Evolutionary conservation across 2,329 filamentous ascomycete species (phyloP).

Genomic region (Elsinoe fawcettii): DNA sequence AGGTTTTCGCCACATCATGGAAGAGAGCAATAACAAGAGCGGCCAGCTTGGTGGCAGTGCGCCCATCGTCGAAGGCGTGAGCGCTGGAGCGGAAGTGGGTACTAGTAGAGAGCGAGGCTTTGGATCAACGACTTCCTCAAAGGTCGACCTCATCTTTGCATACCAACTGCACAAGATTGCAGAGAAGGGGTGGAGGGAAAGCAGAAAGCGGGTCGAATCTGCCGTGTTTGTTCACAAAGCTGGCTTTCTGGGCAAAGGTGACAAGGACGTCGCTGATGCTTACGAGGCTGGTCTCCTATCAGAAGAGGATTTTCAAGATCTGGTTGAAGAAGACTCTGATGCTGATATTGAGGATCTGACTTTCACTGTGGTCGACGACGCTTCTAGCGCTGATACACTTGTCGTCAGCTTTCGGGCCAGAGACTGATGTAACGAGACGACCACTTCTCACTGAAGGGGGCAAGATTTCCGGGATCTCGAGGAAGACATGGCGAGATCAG

Average conservation of each 20-base stretch:
- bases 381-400: background rate
- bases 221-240: background rate
- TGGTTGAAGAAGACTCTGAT: background rate
- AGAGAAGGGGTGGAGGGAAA: background rate
- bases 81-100: background rate
- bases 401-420: background rate
- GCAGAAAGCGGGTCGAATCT: background rate
- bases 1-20: background rate
- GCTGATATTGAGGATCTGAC: background rate
- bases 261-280: background rate
- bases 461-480: no score
- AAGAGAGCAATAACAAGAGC: background rate
- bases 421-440: no score
- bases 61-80: background rate
- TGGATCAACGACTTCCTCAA: background rate
- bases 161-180: slow-evolving; percentile 3
- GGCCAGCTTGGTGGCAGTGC: background rate
- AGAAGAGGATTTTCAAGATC: background rate
- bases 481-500: no score
- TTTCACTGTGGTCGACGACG: background rate
- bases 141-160: background rate
- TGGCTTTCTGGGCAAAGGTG: background rate
- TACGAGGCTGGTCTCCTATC: background rate
- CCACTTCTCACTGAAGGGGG: no score
- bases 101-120: background rate